These are phyloP conservation scores for Cyberlindnera mrakii DNA, from an alignment of 805 yeast species.

Conservation along the genomic window DNA sequence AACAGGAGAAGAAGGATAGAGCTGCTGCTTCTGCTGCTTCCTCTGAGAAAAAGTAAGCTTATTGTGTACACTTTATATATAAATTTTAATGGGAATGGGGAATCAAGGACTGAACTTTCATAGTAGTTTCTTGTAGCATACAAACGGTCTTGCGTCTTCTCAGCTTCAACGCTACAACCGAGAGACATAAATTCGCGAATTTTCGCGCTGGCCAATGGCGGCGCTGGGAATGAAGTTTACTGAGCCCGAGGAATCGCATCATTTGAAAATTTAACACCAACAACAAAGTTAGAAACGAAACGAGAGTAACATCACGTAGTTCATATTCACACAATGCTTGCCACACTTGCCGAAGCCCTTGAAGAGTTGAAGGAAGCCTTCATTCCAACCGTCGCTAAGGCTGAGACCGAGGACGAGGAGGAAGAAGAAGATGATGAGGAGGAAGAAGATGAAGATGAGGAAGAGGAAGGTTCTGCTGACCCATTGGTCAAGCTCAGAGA, in stretches of 20 bases:
- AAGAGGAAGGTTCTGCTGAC: slow-evolving; percentile 65
- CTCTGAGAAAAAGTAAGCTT: slow-evolving; percentile 12
- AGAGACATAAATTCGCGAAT: not conserved
- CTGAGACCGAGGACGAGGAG: slow-evolving; percentile 44
- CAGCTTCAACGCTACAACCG: too few relatives aligned
- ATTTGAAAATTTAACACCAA: slow-evolving; percentile 1
- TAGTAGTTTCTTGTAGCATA: not conserved
- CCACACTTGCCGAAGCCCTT: slow-evolving; percentile 32
- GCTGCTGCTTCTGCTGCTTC: slow-evolving; percentile 13
- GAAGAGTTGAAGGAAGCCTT: slow-evolving; percentile 74
- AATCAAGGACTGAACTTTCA: not conserved
- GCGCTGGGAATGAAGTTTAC: slow-evolving; percentile 10
- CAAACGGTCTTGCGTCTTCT: not conserved
- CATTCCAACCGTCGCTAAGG: slow-evolving; percentile 75
- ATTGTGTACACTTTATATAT: not conserved
- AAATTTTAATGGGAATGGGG: slow-evolving; percentile 7
- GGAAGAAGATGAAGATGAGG: slow-evolving; percentile 64
- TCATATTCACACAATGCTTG: slow-evolving; percentile 24
- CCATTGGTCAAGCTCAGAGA: slow-evolving; percentile 57
- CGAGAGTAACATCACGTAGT: not conserved
- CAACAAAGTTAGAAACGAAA: not conserved
- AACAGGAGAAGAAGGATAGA: slow-evolving; percentile 38
- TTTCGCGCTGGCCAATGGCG: slow-evolving; percentile 16
- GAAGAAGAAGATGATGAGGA: slow-evolving; percentile 33
- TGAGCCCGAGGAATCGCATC: slow-evolving; percentile 6